Evolutionary conservation across 257 asterid genomes (phyloP).

Genomic region (Eucommia ulmoides): DNA sequence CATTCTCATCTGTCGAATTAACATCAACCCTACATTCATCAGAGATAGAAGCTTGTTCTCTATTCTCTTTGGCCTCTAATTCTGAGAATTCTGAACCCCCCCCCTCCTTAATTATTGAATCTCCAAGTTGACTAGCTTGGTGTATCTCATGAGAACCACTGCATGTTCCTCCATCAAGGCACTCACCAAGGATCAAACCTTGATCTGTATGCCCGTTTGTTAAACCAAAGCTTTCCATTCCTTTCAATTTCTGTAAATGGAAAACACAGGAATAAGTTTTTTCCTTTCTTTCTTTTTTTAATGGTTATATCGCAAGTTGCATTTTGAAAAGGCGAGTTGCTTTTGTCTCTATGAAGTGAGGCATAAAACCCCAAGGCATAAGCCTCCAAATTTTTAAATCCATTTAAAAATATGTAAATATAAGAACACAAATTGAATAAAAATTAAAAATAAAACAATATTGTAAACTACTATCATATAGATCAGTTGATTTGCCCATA

Average conservation of each 20-base stretch:
- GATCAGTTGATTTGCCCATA: too few relatives aligned
- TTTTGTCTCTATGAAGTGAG: too few relatives aligned
- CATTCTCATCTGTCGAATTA: constrained; percentile 24
- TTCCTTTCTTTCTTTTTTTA: too few relatives aligned
- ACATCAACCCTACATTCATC: constrained; percentile 15
- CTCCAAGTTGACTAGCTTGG: constrained; percentile 7
- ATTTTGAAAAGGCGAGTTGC: too few relatives aligned
- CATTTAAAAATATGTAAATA: too few relatives aligned
- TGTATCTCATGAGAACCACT: constrained; percentile 9
- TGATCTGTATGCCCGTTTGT: constrained; percentile 30
- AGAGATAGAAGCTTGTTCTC: constrained; percentile 8
- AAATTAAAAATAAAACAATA: too few relatives aligned
- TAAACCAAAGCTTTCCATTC: constrained; percentile 23
- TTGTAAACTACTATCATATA: too few relatives aligned
- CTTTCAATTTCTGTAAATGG: constrained; percentile 39
- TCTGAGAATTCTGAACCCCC: constrained; percentile 16
- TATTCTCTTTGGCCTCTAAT: constrained; percentile 10
- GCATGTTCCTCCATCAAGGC: constrained; percentile 13
- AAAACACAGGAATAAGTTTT: constrained; percentile 7
- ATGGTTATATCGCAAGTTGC: too few relatives aligned
- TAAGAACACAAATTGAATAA: too few relatives aligned
- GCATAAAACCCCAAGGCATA: too few relatives aligned
- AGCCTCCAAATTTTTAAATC: too few relatives aligned
- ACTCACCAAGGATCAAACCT: constrained; percentile 16
- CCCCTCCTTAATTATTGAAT: constrained; percentile 9